Evolutionary conservation across 2,329 filamentous ascomycete species (phyloP).

Genomic region (Cadophora gregata): DNA sequence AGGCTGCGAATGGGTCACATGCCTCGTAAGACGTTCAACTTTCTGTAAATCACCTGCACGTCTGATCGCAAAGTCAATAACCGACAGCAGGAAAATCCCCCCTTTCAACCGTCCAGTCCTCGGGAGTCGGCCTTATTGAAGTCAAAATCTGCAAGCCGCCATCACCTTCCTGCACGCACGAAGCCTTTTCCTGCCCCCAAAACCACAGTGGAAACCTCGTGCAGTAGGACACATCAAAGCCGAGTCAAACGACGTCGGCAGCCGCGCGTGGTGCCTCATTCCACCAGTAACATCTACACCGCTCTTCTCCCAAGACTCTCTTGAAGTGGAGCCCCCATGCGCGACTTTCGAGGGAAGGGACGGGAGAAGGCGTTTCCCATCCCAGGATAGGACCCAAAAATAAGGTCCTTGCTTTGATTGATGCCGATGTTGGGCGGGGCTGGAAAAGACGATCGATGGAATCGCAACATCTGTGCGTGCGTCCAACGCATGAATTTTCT

Average conservation of each 20-base stretch:
- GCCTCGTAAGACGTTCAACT: background rate
- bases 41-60: background rate
- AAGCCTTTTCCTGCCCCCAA: slow-evolving; percentile 14
- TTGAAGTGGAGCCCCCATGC: background rate
- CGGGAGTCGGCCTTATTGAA: background rate
- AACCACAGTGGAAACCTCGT: background rate
- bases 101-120: background rate
- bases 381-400: background rate
- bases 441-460: slow-evolving; percentile 9
- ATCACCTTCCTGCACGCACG: slow-evolving; percentile 5
- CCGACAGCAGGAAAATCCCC: background rate
- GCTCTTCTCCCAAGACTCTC: slow-evolving; percentile 2
- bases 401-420: slow-evolving; percentile 1
- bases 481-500: slow-evolving; percentile 19
- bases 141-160: background rate
- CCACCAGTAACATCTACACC: slow-evolving; percentile 1
- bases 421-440: background rate
- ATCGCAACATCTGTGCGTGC: slow-evolving; percentile 17
- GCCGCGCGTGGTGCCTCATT: background rate
- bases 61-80: background rate
- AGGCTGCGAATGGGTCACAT: background rate
- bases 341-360: background rate
- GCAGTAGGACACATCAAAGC: background rate
- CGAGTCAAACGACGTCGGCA: slow-evolving; percentile 11
- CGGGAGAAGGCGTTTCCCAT: slow-evolving; percentile 15